phyloP scores from a whole-genome alignment of 73 alveolate genomes.

The Paramecium caudatum region DNA sequence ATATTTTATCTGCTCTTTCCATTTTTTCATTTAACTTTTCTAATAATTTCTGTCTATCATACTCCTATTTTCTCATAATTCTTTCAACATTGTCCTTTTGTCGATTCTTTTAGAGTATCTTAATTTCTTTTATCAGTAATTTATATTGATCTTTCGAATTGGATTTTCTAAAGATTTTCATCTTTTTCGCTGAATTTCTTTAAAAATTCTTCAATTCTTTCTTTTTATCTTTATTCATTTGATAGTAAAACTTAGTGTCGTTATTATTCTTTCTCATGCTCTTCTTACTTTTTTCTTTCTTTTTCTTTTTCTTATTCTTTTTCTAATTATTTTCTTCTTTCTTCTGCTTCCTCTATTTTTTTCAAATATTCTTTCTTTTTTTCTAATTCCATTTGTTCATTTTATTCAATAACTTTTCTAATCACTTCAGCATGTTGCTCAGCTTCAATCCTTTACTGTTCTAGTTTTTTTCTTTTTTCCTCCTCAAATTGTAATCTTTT shows the following conservation, averaged over 20 bases:
- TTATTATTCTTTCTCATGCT: constrained; percentile 49
- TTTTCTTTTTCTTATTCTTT: constrained; percentile 56
- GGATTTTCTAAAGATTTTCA: constrained; percentile 24
- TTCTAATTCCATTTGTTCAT: constrained; percentile 56
- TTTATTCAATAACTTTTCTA: constrained; percentile 58
- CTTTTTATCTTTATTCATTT: constrained; percentile 33
- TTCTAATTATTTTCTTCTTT: constrained; percentile 53
- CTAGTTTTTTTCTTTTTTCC: constrained; percentile 66
- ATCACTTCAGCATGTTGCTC: constrained; percentile 61
- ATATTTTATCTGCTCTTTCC: constrained; percentile 72
- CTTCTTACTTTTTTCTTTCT: constrained; percentile 14
- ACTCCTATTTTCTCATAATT: constrained; percentile 59
- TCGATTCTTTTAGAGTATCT: constrained; percentile 56
- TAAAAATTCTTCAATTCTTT: constrained; percentile 60
- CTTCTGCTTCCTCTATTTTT: constrained; percentile 62
- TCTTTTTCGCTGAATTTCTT: constrained; percentile 41
- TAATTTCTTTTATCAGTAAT: constrained; percentile 63
- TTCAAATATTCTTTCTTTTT: constrained; percentile 53
- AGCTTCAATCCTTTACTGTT: constrained; percentile 54
- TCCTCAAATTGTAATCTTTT: constrained; percentile 56
- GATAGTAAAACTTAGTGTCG: background rate
- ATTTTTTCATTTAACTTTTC: constrained; percentile 45
- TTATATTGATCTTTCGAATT: constrained; percentile 45
- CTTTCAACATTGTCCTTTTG: constrained; percentile 65
- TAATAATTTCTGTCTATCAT: constrained; percentile 58